Percentiles rank a stretch among this genome's conserved stretches.
Evolutionary conservation across 202 grass and related monocot species (phyloP).

Genomic region (Panicum hallii): DNA sequence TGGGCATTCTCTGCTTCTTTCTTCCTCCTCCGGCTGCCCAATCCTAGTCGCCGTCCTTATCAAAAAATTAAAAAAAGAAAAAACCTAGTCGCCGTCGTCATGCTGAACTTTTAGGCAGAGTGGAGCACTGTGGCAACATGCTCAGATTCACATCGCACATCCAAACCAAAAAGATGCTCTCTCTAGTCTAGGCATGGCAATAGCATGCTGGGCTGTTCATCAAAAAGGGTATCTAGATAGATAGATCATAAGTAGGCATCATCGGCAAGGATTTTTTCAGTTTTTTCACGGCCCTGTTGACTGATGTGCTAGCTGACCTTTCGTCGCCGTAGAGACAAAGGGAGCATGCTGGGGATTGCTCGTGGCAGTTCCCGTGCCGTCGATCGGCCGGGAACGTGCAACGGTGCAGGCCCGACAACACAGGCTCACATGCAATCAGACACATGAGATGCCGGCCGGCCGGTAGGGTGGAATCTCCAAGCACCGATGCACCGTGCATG

Average conservation of each 20-base stretch:
- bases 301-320: not conserved
- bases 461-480: conserved; percentile 11
- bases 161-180: not conserved
- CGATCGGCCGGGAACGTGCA: conserved; percentile 34
- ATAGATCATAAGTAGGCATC: not conserved
- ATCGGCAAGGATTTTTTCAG: not conserved
- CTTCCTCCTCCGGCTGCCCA: not conserved
- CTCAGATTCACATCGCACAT: not conserved
- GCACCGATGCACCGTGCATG: not conserved
- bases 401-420: conserved; percentile 52
- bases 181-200: not conserved
- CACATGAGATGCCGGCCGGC: conserved; percentile 38
- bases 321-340: conserved; percentile 24
- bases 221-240: not conserved
- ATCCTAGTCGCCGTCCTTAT: not conserved
- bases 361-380: conserved; percentile 15
- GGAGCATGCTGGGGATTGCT: conserved; percentile 12
- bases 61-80: too few relatives aligned
- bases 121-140: not conserved
- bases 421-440: conserved; percentile 40
- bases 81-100: not conserved
- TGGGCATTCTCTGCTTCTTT: not conserved
- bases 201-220: not conserved
- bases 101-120: not conserved
- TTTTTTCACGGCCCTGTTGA: not conserved